A percentile compares a stretch with the other conserved stretches of the same genome.
Conservation (phyloP, 176 grass and related monocot species). For the Musa beccarii region DNA sequence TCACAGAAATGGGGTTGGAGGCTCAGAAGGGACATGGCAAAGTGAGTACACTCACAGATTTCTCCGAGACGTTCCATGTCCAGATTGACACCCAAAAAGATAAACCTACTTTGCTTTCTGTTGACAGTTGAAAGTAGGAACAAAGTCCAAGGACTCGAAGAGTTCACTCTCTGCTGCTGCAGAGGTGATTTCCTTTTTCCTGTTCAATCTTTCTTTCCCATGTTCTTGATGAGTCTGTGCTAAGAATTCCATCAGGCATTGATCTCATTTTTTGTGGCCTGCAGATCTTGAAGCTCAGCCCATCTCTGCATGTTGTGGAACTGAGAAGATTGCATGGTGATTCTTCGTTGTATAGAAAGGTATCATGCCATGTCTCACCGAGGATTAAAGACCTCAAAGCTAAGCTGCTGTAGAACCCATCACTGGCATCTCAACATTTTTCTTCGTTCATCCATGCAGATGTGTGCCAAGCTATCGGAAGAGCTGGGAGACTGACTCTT, state of each 20-base stretch:
- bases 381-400: too few relatives aligned
- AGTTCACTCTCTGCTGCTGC: conserved; percentile 47
- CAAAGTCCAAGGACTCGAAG: conserved; percentile 39
- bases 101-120: conserved; percentile 11
- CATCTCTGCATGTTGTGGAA: conserved; percentile 73
- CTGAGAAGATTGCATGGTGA: conserved; percentile 64
- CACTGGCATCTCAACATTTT: not conserved
- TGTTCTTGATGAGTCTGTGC: not conserved
- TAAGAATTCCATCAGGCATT: conserved; percentile 2
- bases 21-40: conserved; percentile 55
- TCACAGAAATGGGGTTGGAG: conserved; percentile 66
- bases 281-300: conserved; percentile 71
- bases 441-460: conserved; percentile 29
- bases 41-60: conserved; percentile 28
- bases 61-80: too few relatives aligned
- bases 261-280: conserved; percentile 8
- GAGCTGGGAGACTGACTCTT: conserved; percentile 27
- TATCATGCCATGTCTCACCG: not conserved
- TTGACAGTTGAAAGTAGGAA: conserved; percentile 58
- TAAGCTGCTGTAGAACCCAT: not conserved
- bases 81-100: not conserved
- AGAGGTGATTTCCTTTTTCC: conserved; percentile 44
- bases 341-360: conserved; percentile 65
- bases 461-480: conserved; percentile 52
- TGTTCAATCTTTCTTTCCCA: not conserved